These are phyloP conservation scores for Aspergillus homomorphus DNA, from an alignment of 495 filamentous ascomycete species.

Conservation along the genomic window DNA sequence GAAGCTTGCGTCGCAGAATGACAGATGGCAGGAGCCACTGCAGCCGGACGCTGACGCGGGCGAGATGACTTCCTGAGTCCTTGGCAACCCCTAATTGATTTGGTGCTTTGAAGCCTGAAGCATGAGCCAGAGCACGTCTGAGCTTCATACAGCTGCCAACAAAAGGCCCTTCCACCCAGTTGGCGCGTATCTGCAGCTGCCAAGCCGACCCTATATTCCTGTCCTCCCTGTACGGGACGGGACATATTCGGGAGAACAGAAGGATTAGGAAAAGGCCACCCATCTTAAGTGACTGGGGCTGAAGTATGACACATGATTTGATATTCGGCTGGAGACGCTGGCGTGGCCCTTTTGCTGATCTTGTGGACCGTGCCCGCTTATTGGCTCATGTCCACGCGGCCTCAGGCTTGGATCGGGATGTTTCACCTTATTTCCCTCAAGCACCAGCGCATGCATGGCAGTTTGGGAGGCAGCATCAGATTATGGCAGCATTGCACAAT, in stretches of 20 bases:
- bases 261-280: not conserved
- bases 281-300: not conserved
- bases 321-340: not conserved
- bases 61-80: not conserved
- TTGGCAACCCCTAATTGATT: not conserved
- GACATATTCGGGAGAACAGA: not conserved
- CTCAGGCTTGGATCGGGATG: conserved; percentile 1
- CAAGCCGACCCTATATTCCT: not conserved
- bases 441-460: too few relatives aligned
- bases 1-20: not conserved
- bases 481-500: too few relatives aligned
- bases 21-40: not conserved
- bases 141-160: not conserved
- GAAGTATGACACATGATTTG: not conserved
- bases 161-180: not conserved
- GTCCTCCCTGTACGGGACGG: not conserved
- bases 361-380: not conserved
- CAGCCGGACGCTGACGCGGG: not conserved
- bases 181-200: not conserved
- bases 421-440: conserved; percentile 6
- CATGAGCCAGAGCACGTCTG: not conserved
- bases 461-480: too few relatives aligned
- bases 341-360: conserved; percentile 3
- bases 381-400: not conserved
- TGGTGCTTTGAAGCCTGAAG: too few relatives aligned